A percentile compares a stretch with the other conserved stretches of the same genome.
These are phyloP conservation scores for Escovopsis sp. DNA, from an alignment of 2,329 filamentous ascomycete genomes.

Conservation along the genomic window DNA sequence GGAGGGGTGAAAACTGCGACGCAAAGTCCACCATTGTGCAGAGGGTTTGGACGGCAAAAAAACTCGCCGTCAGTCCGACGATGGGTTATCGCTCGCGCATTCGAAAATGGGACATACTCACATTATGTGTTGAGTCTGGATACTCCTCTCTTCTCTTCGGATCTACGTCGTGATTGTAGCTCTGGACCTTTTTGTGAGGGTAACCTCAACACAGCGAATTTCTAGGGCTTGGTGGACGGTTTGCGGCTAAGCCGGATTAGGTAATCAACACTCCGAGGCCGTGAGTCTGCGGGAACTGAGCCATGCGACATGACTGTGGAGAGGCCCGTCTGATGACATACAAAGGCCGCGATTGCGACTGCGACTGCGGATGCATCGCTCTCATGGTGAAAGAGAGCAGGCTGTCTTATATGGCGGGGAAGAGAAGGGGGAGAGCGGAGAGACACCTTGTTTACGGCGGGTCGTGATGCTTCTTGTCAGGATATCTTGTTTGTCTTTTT, in stretches of 20 bases:
- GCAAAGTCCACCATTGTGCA: not conserved
- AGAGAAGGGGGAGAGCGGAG: too few relatives aligned
- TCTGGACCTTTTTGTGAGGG: slow-evolving; percentile 24
- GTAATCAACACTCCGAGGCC: slow-evolving; percentile 18
- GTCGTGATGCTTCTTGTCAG: too few relatives aligned
- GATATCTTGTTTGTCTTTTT: not conserved
- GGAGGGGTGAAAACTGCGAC: not conserved
- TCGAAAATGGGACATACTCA: slow-evolving; percentile 9
- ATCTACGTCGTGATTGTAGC: slow-evolving; percentile 15
- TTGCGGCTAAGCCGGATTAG: slow-evolving; percentile 24
- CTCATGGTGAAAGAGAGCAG: too few relatives aligned
- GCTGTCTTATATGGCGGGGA: too few relatives aligned
- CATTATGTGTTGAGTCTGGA: slow-evolving; percentile 22
- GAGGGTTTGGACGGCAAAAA: not conserved
- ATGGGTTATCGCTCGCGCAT: not conserved
- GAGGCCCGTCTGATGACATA: not conserved
- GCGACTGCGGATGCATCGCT: too few relatives aligned
- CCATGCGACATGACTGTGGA: not conserved
- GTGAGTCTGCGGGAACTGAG: not conserved
- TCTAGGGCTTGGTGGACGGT: slow-evolving; percentile 30
- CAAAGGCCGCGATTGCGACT: not conserved
- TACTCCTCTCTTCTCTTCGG: slow-evolving; percentile 14
- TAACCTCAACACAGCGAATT: slow-evolving; percentile 23
- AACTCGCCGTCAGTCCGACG: not conserved
- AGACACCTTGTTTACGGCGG: too few relatives aligned